Evolutionary conservation across 257 asterid species (phyloP), one percentile per base, ranked within the genome.

Genomic region (Linderniella brevidens): DNA sequence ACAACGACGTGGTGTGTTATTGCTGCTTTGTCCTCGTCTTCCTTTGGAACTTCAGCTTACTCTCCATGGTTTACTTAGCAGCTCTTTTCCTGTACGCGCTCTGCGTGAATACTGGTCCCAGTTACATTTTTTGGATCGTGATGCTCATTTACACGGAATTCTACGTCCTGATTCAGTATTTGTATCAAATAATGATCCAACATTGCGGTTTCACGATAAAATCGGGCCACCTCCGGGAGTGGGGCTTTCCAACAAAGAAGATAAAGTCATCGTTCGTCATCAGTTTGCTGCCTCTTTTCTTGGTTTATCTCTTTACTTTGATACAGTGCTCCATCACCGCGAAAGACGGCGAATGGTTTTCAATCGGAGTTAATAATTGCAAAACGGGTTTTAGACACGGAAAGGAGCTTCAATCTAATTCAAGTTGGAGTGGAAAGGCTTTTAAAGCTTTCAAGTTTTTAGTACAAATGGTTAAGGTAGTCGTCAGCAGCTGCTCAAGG

Each of bases 31-130:
- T 90, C 61, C 64, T 90, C 41, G 92, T 81, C 41, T 90, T 67
- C 41, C 87, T 90, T 40, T 90, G 99, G 99, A 90, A 85, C 61
- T 90, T 90, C 76, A 85, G 99, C 69, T 77, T 90, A 79, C 94
- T 90, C 53, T 85, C 99, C 25, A 69, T 79, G 92, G 93, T 81
- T 52, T 90, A 90, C 74, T 68, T 90, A 71, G 85, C 68, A 16
- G 90, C 80, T 58, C 80, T 90, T 29, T 90, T 85, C 73, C 69
- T 90, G 41, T 90, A 75, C 56, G 99, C 99, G 52, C 84, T 90
- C 17, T 90, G 99, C 35, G 99, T 75, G 58, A 85, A 90, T 58
- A 85, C 99, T 16, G 93, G 99, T 29, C 99, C 99, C 38, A 79
- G 57, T 69, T 81, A 73, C 65, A 69, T 80, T 55, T 90, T 85